phyloP scores from a whole-genome alignment of 1,284 basidiomycete species.

The Ganoderma lingzhi region DNA sequence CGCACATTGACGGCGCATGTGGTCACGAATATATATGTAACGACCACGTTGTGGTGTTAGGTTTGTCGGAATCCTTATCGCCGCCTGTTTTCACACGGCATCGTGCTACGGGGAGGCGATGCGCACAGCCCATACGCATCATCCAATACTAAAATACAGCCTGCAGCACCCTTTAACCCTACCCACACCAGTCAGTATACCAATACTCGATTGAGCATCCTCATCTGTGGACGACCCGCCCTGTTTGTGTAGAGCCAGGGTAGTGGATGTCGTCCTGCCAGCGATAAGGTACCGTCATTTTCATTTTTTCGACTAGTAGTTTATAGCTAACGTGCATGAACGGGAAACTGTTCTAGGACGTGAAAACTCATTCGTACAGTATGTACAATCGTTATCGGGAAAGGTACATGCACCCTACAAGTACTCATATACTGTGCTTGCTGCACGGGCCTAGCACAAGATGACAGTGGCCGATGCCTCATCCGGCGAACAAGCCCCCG shows the following conservation, averaged over 20 bases:
- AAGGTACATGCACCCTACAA: not conserved
- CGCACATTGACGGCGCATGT: no score
- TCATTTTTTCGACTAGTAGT: not conserved
- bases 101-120: not conserved
- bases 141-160: no score
- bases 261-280: not conserved
- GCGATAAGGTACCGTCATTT: not conserved
- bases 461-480: not conserved
- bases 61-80: not conserved
- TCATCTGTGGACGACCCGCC: not conserved
- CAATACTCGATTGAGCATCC: not conserved
- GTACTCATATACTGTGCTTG: slow-evolving; percentile 4
- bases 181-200: not conserved
- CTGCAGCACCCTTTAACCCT: not conserved
- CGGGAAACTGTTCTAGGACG: not conserved
- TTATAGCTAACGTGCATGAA: not conserved
- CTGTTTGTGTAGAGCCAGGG: not conserved
- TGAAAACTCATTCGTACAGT: not conserved
- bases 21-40: no score
- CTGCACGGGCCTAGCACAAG: not conserved
- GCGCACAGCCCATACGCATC: no score
- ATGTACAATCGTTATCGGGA: not conserved
- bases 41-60: not conserved
- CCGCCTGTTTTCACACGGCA: not conserved
- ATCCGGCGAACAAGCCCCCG: not conserved